A percentile compares a stretch with the other conserved stretches of the same genome.
phyloP scores from a whole-genome alignment of 306 rosid genomes.

The Castanospermum australe region DNA sequence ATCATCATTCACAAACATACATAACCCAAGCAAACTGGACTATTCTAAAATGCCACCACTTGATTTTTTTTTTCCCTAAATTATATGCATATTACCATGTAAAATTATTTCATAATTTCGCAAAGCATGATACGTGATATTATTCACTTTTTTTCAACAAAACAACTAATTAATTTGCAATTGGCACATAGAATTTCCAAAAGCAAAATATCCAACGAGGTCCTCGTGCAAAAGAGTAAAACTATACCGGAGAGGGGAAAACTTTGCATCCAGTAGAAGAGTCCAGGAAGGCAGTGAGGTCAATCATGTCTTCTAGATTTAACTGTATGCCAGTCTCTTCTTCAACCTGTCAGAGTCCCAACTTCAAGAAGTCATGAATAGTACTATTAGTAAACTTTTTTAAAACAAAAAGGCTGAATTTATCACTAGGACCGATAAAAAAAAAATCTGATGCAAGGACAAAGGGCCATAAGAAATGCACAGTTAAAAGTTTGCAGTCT shows the following conservation, averaged over 20 bases:
- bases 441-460: slow-evolving; percentile 7
- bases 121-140: neutral
- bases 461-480: neutral
- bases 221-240: neutral
- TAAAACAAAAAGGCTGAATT: neutral
- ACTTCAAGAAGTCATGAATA: slow-evolving; percentile 3
- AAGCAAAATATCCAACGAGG: slow-evolving; percentile 1
- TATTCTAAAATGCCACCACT: neutral
- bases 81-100: neutral
- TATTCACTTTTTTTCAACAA: neutral
- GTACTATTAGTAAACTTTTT: neutral
- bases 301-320: slow-evolving; percentile 70
- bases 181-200: neutral
- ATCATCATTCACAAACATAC: neutral
- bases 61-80: neutral
- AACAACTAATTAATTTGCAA: neutral
- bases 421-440: neutral
- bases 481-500: neutral
- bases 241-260: slow-evolving; percentile 75
- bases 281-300: slow-evolving; percentile 81
- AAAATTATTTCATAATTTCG: neutral
- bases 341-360: slow-evolving; percentile 62
- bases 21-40: neutral
- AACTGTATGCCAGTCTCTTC: slow-evolving; percentile 85
- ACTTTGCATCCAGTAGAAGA: slow-evolving; percentile 71